Conservation (phyloP, 768 basidiomycete species). For the Lactarius hatsudake region DNA sequence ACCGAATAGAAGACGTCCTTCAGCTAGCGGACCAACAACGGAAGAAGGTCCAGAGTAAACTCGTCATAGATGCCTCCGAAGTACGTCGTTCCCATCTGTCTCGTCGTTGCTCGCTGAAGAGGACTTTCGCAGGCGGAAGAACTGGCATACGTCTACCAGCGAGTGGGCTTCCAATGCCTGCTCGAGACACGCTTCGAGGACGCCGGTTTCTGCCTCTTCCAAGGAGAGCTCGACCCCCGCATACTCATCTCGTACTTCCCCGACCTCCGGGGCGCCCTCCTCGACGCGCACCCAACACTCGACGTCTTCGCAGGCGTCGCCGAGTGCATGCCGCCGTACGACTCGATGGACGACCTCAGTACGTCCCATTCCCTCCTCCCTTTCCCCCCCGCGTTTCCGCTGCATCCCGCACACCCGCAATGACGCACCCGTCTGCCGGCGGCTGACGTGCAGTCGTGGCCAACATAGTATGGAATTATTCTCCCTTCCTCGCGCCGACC, state of each 20-base stretch:
- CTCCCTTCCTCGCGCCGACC: constrained; percentile 75
- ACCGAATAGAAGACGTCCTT: constrained; percentile 62
- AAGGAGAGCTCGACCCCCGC: constrained; percentile 82
- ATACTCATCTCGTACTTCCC: constrained; percentile 79
- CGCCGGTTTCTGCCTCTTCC: constrained; percentile 73
- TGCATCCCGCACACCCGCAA: constrained; percentile 29
- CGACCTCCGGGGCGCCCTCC: constrained; percentile 65
- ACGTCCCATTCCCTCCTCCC: constrained; percentile 42
- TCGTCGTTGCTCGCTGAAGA: not conserved
- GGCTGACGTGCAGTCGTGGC: constrained; percentile 78
- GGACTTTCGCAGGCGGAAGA: constrained; percentile 51
- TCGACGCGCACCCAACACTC: constrained; percentile 50
- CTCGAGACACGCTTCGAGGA: constrained; percentile 79
- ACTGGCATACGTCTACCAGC: constrained; percentile 75
- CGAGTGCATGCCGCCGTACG: constrained; percentile 65
- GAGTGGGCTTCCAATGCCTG: constrained; percentile 77
- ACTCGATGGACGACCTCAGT: constrained; percentile 82
- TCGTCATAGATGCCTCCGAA: constrained; percentile 55
- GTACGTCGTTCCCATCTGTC: constrained; percentile 32
- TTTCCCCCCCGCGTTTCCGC: constrained; percentile 15
- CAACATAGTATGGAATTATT: constrained; percentile 91
- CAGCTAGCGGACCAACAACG: constrained; percentile 59
- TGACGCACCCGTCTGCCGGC: constrained; percentile 44
- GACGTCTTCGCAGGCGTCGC: constrained; percentile 76
- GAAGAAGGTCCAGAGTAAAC: constrained; percentile 51